These are phyloP conservation scores for Sindora glabra DNA, from an alignment of 306 rosid species.

Conservation along the genomic window DNA sequence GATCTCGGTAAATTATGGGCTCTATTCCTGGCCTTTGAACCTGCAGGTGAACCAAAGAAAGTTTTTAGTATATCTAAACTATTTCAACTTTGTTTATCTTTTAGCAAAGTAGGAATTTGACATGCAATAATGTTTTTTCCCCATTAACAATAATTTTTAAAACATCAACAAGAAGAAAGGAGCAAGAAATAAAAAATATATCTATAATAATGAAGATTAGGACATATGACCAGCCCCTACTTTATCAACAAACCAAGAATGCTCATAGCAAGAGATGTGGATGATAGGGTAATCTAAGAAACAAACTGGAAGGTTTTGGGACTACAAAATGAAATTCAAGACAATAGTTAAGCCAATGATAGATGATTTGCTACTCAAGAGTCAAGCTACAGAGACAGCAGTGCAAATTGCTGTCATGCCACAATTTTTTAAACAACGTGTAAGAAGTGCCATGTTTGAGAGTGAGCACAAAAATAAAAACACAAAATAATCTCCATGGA, in stretches of 20 bases:
- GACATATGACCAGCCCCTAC: too few species aligned
- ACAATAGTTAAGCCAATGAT: background rate
- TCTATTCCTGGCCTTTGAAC: conserved; percentile 94
- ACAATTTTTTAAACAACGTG: conserved; percentile 1
- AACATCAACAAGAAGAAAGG: background rate
- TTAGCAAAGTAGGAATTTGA: conserved; percentile 7
- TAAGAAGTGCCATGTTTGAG: background rate
- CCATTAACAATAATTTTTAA: too few species aligned
- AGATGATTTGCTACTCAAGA: background rate
- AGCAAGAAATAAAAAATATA: background rate
- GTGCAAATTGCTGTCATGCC: background rate
- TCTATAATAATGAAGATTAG: background rate
- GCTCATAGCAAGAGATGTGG: background rate
- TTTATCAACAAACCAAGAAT: background rate
- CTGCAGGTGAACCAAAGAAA: conserved; percentile 32
- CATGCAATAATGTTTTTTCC: too few species aligned
- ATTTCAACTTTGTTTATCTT: conserved; percentile 1
- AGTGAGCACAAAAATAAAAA: background rate
- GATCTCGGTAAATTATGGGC: conserved; percentile 92
- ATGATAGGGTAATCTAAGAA: background rate
- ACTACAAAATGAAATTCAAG: background rate
- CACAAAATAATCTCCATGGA: conserved; percentile 17
- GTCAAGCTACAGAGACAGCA: background rate
- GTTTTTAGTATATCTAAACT: background rate
- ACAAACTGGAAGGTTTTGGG: background rate